Conservation (phyloP, 2,329 filamentous ascomycete species). For the Onygenales sp. region DNA sequence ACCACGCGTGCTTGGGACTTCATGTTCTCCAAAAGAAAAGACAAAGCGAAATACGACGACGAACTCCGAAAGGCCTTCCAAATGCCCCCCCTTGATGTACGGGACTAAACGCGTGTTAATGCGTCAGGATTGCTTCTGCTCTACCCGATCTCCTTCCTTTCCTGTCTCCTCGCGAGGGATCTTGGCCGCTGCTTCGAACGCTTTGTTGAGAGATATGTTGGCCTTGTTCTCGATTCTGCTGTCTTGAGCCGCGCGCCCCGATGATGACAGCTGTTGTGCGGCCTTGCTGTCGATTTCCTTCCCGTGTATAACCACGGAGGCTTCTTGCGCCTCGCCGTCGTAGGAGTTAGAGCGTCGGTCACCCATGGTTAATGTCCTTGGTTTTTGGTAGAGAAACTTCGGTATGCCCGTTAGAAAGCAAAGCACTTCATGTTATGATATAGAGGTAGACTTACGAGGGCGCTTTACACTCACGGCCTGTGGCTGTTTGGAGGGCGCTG, state of each 20-base stretch:
- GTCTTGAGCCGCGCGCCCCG: conserved; percentile 3
- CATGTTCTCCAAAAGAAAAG: conserved; percentile 7
- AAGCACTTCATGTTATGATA: too few species aligned
- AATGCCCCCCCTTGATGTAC: neutral
- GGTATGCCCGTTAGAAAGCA: too few species aligned
- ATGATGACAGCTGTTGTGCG: conserved; percentile 3
- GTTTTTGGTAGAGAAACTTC: too few species aligned
- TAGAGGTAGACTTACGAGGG: too few species aligned
- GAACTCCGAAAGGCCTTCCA: conserved; percentile 9
- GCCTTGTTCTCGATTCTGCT: conserved; percentile 4
- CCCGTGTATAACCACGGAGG: neutral
- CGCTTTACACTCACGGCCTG: too few species aligned
- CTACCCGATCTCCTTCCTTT: neutral
- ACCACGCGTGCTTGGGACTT: conserved; percentile 4
- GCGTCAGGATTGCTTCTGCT: neutral
- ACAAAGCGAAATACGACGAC: conserved; percentile 10
- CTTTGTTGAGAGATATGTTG: conserved; percentile 1
- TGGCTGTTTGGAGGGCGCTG: too few species aligned
- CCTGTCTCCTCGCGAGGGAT: neutral
- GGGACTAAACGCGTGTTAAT: too few species aligned
- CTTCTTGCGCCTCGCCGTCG: conserved; percentile 3
- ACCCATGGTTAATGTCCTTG: neutral
- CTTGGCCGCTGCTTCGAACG: neutral
- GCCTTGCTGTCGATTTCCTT: conserved; percentile 3
- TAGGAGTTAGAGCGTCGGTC: conserved; percentile 2